Percentiles rank a stretch among this genome's conserved stretches.
These are phyloP conservation scores for Heterobasidion occidentale DNA, from an alignment of 1,284 basidiomycete species.

Conservation along the genomic window DNA sequence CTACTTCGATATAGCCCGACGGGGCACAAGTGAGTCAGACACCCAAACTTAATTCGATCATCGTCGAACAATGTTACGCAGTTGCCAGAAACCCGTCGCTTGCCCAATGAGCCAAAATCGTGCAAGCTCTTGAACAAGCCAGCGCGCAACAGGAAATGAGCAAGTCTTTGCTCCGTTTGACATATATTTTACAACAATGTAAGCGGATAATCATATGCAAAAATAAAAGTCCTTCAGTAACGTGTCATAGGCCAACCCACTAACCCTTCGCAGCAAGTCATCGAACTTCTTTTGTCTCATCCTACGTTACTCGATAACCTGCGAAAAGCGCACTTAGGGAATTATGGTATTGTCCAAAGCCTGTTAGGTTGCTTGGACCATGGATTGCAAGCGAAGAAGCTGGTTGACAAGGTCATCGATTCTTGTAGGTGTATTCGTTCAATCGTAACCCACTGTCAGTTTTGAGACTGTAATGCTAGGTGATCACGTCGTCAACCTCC, in stretches of 20 bases:
- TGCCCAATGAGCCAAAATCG: constrained; percentile 29
- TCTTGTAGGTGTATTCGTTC: constrained; percentile 49
- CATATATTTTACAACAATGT: constrained; percentile 80
- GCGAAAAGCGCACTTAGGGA: constrained; percentile 81
- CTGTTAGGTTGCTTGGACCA: constrained; percentile 85
- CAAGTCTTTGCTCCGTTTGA: constrained; percentile 76
- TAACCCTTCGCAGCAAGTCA: constrained; percentile 18
- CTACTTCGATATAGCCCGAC: constrained; percentile 1
- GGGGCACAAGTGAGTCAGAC: constrained; percentile 2
- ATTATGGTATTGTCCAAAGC: constrained; percentile 85
- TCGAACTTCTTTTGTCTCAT: constrained; percentile 76
- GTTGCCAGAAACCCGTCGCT: constrained; percentile 36
- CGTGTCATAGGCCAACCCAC: neutral
- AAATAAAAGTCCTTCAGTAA: neutral
- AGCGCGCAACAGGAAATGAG: constrained; percentile 81
- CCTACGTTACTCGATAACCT: constrained; percentile 79
- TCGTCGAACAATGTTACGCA: constrained; percentile 12
- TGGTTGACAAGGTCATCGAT: constrained; percentile 88
- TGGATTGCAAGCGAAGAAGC: constrained; percentile 72
- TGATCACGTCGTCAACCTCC: constrained; percentile 84
- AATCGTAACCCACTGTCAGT: neutral
- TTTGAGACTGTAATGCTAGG: constrained; percentile 27
- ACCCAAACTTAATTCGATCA: neutral
- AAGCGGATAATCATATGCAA: constrained; percentile 13
- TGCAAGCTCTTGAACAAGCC: constrained; percentile 66